Percentiles rank a stretch among this genome's conserved stretches.
phyloP scores from a whole-genome alignment of 306 rosid species.

The Gastrolobium bilobum region DNA sequence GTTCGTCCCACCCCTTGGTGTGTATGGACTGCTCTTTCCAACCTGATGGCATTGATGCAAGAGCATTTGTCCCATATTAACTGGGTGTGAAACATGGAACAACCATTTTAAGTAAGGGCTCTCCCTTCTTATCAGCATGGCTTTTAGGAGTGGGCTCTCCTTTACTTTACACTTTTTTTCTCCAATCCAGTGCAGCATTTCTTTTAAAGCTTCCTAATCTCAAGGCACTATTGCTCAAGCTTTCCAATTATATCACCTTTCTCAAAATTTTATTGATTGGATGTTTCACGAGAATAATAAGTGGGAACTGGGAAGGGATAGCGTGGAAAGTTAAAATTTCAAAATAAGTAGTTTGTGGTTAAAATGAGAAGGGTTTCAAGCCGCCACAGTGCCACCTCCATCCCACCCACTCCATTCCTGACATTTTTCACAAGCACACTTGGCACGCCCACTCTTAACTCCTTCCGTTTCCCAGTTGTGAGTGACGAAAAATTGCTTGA shows the following conservation, averaged over 20 bases:
- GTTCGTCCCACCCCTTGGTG: not conserved
- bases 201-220: no score
- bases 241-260: no score
- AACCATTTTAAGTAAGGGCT: not conserved
- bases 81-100: not conserved
- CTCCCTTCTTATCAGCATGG: constrained; percentile 16
- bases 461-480: not conserved
- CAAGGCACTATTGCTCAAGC: no score
- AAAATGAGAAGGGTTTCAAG: not conserved
- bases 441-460: not conserved
- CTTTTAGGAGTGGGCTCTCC: constrained; percentile 11
- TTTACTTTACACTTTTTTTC: not conserved
- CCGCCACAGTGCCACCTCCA: no score
- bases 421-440: not conserved
- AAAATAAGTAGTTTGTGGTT: not conserved
- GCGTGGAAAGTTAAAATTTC: no score
- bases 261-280: no score
- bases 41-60: constrained; percentile 4
- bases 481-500: not conserved
- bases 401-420: not conserved
- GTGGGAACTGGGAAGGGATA: no score
- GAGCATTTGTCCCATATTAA: not conserved
- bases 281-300: no score
- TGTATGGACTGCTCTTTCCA: not conserved
- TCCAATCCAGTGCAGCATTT: no score